A percentile compares a stretch with the other conserved stretches of the same genome.
Conservation (phyloP, 192 early-diverging fungal genomes). For the Rhizoclosmatium sp. region DNA sequence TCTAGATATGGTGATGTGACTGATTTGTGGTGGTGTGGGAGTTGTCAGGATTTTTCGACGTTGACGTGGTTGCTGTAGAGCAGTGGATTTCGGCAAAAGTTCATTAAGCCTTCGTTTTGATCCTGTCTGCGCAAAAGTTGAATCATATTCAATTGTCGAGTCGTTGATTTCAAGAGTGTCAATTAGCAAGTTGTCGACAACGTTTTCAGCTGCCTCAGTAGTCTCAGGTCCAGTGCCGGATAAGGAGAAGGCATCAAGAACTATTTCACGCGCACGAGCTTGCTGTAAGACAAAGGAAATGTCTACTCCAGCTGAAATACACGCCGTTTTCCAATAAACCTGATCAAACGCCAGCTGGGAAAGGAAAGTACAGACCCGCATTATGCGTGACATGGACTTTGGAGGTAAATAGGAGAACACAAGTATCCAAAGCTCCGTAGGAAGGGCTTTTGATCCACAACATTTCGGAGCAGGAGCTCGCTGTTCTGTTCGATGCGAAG, state of each 20-base stretch:
- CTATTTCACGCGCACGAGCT: not conserved
- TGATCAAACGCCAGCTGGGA: conserved; percentile 22
- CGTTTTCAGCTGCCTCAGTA: not conserved
- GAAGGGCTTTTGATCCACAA: conserved; percentile 8
- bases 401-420: conserved; percentile 16
- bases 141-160: not conserved
- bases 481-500: not conserved
- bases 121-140: not conserved
- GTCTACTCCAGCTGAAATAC: conserved; percentile 15
- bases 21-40: not conserved
- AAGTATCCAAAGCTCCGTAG: conserved; percentile 22
- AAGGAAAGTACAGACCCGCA: conserved; percentile 1
- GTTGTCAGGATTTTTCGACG: conserved; percentile 3
- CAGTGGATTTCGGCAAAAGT: not conserved
- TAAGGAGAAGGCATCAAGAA: conserved; percentile 5
- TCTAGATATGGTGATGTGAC: not conserved
- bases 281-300: not conserved
- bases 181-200: not conserved
- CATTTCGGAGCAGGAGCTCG: not conserved
- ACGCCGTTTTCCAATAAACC: conserved; percentile 30
- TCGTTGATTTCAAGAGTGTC: not conserved
- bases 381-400: conserved; percentile 5
- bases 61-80: not conserved
- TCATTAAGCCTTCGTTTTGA: not conserved
- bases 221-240: not conserved